Evolutionary conservation across 352 stramenopile genomes (phyloP).

Genomic region (Pythium dissimile): DNA sequence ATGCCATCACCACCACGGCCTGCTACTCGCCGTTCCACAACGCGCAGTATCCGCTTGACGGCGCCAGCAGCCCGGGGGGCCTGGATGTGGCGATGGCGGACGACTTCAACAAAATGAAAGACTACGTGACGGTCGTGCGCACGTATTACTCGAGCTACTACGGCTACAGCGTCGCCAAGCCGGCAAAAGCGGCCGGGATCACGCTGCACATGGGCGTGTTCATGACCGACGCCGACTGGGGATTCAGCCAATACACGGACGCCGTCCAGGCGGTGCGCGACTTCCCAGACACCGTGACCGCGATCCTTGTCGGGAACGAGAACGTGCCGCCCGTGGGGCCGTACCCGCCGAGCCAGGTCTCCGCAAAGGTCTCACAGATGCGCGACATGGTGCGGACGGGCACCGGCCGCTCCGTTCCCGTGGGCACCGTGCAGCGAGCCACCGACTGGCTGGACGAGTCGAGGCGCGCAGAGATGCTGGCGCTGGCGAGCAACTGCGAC

Average conservation of each 20-base stretch:
- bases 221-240: conserved; percentile 75
- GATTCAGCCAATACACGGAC: conserved; percentile 37
- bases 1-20: conserved; percentile 32
- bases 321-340: conserved; percentile 51
- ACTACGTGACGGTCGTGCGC: conserved; percentile 51
- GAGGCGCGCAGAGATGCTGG: conserved; percentile 33
- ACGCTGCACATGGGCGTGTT: conserved; percentile 71
- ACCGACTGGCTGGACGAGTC: conserved; percentile 50
- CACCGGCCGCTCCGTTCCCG: conserved; percentile 34
- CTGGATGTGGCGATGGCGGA: conserved; percentile 52
- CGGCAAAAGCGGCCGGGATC: conserved; percentile 41
- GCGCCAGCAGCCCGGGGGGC: conserved; percentile 17
- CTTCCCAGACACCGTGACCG: conserved; percentile 51
- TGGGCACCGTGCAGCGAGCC: conserved; percentile 72
- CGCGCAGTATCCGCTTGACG: conserved; percentile 55
- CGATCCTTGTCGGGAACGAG: conserved; percentile 71
- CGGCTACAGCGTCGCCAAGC: conserved; percentile 37
- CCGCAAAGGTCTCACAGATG: conserved; percentile 29
- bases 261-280: conserved; percentile 42
- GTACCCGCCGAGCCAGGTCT: conserved; percentile 40
- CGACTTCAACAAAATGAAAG: conserved; percentile 70
- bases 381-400: conserved; percentile 23
- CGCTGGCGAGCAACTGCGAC: conserved; percentile 48
- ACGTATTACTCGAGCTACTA: conserved; percentile 82
- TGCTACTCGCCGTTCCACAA: conserved; percentile 85